Conservation (phyloP, 1,139 yeast species). For the Debaryomyces subglobosus region DNA sequence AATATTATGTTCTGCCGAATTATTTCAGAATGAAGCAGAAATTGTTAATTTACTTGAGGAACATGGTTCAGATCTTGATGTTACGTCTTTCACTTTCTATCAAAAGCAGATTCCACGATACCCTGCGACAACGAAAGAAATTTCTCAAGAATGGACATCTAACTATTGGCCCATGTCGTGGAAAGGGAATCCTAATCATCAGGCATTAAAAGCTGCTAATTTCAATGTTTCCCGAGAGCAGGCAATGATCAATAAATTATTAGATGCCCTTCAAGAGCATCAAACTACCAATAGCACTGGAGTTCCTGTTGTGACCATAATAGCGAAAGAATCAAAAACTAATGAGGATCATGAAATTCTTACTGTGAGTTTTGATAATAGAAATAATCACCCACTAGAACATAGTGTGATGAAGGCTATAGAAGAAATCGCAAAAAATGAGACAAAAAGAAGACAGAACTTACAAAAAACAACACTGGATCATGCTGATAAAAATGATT, state of each 20-base stretch:
- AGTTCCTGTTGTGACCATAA: constrained; percentile 23
- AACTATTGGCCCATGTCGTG: constrained; percentile 86
- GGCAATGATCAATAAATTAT: constrained; percentile 35
- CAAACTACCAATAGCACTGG: background rate
- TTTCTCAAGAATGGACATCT: constrained; percentile 64
- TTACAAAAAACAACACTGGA: constrained; percentile 13
- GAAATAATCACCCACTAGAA: constrained; percentile 48
- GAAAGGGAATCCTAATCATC: constrained; percentile 90
- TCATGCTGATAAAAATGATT: constrained; percentile 12
- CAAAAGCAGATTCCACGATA: constrained; percentile 25
- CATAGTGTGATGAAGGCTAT: constrained; percentile 82
- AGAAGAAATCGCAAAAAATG: constrained; percentile 56
- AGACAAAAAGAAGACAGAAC: constrained; percentile 35
- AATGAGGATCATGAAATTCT: constrained; percentile 20
- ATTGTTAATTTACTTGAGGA: constrained; percentile 18
- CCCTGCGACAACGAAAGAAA: constrained; percentile 62
- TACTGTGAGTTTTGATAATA: constrained; percentile 24
- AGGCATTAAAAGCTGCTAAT: constrained; percentile 57
- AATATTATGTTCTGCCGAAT: constrained; percentile 32
- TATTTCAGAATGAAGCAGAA: constrained; percentile 18
- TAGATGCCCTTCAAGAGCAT: constrained; percentile 14
- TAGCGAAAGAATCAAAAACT: constrained; percentile 23
- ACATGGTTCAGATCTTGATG: constrained; percentile 15
- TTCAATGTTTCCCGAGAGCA: constrained; percentile 51
- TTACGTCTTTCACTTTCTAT: constrained; percentile 15